These are phyloP conservation scores for Rosa lucieae DNA, from an alignment of 306 rosid species.

Conservation along the genomic window DNA sequence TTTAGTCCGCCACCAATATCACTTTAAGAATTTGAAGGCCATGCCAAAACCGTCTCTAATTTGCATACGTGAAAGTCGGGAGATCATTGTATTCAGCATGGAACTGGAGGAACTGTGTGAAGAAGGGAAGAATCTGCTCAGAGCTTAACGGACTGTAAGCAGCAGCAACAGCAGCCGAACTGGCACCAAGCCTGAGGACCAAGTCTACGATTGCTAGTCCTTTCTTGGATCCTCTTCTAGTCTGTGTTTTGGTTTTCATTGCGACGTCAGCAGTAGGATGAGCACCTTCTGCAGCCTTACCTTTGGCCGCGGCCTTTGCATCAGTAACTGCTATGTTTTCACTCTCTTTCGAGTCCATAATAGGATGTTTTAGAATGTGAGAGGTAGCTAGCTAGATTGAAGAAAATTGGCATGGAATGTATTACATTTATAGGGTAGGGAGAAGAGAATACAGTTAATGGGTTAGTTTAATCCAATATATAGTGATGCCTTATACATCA, in stretches of 20 bases:
- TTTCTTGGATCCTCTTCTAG: slow-evolving; percentile 39
- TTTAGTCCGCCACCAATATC: neutral
- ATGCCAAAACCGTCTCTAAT: neutral
- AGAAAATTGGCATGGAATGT: neutral
- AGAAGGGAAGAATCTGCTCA: slow-evolving; percentile 62
- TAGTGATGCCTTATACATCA: neutral
- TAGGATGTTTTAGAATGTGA: neutral
- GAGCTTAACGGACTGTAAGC: slow-evolving; percentile 37
- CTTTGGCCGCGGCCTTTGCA: slow-evolving; percentile 45
- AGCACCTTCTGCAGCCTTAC: slow-evolving; percentile 31
- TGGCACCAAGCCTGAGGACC: slow-evolving; percentile 46
- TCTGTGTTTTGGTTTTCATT: slow-evolving; percentile 31
- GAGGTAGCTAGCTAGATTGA: neutral
- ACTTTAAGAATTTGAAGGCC: neutral
- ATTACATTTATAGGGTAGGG: neutral
- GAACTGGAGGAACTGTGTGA: slow-evolving; percentile 73
- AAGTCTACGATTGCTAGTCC: slow-evolving; percentile 49
- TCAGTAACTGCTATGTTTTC: slow-evolving; percentile 25
- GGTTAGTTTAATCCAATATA: neutral
- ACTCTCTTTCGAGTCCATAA: slow-evolving; percentile 34
- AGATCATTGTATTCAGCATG: slow-evolving; percentile 58
- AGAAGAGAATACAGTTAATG: neutral
- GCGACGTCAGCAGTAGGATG: slow-evolving; percentile 18
- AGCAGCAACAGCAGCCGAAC: slow-evolving; percentile 51
- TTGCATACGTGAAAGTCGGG: slow-evolving; percentile 48